phyloP scores from a whole-genome alignment of 2,329 filamentous ascomycete species.

The Penicillium sp. region DNA sequence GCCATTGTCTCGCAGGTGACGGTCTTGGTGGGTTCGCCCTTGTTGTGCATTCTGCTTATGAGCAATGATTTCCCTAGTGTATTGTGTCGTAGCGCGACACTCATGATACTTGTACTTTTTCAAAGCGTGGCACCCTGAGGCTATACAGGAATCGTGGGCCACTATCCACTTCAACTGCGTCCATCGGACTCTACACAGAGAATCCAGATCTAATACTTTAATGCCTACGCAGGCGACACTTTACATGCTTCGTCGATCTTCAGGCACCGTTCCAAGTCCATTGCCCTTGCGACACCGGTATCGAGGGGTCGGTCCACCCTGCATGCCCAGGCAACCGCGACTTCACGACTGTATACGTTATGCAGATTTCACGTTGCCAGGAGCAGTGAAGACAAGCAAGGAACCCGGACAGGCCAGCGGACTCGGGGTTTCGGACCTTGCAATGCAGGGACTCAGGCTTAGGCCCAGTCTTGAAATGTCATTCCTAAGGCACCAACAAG shows the following conservation, averaged over 20 bases:
- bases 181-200: not conserved
- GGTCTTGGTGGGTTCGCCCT: too few species aligned
- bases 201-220: not conserved
- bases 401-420: not conserved
- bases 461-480: not conserved
- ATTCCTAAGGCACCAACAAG: not conserved
- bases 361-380: not conserved
- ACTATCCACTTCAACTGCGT: not conserved
- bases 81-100: not conserved
- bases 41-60: too few species aligned
- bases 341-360: not conserved
- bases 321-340: not conserved
- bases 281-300: not conserved
- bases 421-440: not conserved
- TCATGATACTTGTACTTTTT: not conserved
- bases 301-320: not conserved
- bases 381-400: not conserved
- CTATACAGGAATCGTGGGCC: not conserved
- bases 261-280: not conserved
- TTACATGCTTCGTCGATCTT: not conserved
- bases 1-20: too few species aligned
- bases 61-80: not conserved
- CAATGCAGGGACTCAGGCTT: not conserved
- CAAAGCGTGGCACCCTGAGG: not conserved
- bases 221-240: not conserved